Evolutionary conservation across 441 rosid genomes (phyloP).

Genomic region (Populus hybrid): DNA sequence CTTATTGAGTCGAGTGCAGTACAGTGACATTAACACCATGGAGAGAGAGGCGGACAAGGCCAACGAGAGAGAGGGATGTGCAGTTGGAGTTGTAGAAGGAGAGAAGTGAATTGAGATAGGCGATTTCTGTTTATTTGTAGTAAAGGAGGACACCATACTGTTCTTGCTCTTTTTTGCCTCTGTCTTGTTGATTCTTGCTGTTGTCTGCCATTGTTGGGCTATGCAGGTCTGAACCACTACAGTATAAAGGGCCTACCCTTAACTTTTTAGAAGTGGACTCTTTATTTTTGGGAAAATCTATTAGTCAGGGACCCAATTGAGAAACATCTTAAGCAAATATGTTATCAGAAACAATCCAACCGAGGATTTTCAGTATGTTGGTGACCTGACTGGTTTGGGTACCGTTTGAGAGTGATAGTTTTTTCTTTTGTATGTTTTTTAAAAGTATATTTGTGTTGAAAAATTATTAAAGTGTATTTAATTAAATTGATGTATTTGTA

Average conservation of each 20-base stretch:
- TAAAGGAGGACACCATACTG: conserved; percentile 71
- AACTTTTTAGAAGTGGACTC: neutral
- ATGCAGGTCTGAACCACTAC: neutral
- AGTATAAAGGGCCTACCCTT: neutral
- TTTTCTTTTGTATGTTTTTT: no score
- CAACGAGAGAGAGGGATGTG: conserved; percentile 63
- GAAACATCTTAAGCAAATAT: neutral
- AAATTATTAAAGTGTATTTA: no score
- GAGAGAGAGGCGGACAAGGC: conserved; percentile 80
- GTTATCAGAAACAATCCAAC: no score
- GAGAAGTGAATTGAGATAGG: conserved; percentile 55
- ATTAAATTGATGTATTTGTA: no score
- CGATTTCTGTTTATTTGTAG: conserved; percentile 60
- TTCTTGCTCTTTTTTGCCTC: conserved; percentile 24
- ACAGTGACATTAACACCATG: conserved; percentile 85
- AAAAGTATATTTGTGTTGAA: no score
- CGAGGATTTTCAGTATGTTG: neutral
- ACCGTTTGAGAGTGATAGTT: no score
- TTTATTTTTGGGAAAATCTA: neutral
- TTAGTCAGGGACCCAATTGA: neutral
- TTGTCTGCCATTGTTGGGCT: conserved; percentile 7
- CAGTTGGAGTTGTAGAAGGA: conserved; percentile 72
- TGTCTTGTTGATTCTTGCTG: neutral
- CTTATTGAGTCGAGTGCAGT: neutral
- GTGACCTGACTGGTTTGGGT: no score